phyloP scores from a whole-genome alignment of 2,329 filamentous ascomycete species.

The Paramyrothecium sp. region DNA sequence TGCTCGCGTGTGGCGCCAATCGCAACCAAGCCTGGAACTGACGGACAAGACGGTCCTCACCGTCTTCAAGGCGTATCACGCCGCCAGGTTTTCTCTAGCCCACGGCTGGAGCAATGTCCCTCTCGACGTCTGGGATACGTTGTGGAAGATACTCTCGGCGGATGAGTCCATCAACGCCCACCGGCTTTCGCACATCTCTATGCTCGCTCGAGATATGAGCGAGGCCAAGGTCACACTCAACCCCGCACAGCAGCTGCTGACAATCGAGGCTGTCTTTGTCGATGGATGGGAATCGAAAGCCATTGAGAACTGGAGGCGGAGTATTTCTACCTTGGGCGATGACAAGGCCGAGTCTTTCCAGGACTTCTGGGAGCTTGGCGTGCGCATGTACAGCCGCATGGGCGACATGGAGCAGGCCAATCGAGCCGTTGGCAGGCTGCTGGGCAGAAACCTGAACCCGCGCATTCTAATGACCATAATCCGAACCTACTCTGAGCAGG shows the following conservation, averaged over 20 bases:
- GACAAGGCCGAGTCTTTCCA: slow-evolving; percentile 42
- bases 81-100: slow-evolving; percentile 41
- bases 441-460: slow-evolving; percentile 47
- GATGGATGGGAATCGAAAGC: slow-evolving; percentile 60
- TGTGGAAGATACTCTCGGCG: slow-evolving; percentile 64
- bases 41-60: slow-evolving; percentile 33
- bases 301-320: slow-evolving; percentile 62
- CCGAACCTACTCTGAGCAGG: slow-evolving; percentile 57
- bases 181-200: slow-evolving; percentile 59
- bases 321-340: slow-evolving; percentile 50
- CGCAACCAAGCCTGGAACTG: slow-evolving; percentile 22
- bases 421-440: slow-evolving; percentile 51
- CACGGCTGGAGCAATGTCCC: slow-evolving; percentile 55
- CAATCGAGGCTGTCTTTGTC: slow-evolving; percentile 67
- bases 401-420: slow-evolving; percentile 61
- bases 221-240: slow-evolving; percentile 54
- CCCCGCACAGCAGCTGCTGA: slow-evolving; percentile 59
- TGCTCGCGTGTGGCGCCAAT: slow-evolving; percentile 22
- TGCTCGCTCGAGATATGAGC: slow-evolving; percentile 65
- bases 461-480: slow-evolving; percentile 69
- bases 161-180: slow-evolving; percentile 49
- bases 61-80: slow-evolving; percentile 50
- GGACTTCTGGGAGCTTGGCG: slow-evolving; percentile 63
- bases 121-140: slow-evolving; percentile 56
- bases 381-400: slow-evolving; percentile 59